Base-by-base conservation (phyloP, 2,329 filamentous ascomycete species). In the Ophiostoma angusticollis region DNA sequence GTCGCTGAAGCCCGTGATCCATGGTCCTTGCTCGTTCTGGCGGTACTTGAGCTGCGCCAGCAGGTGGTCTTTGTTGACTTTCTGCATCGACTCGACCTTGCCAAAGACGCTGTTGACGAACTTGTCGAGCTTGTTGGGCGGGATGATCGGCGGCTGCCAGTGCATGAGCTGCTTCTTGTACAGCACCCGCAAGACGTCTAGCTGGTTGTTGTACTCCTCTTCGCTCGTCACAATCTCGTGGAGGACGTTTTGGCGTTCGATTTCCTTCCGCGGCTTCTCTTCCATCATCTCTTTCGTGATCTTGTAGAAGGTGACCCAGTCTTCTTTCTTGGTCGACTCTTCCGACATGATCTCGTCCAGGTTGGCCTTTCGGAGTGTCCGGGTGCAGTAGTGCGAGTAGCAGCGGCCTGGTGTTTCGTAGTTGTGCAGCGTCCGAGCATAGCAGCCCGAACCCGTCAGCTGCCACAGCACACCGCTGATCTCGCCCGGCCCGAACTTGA, bases 201-300 rank as follows among this genome's bases (percentile, higher is more conserved):
- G 70, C 53, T 93, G 82, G 47, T 80, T 78, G 69, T 95, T 93
- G 55, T 84, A 98, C 11, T 76, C 72, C 56, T 96, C 87, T 61
- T 98, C 91, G 13, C 84, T 84, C 31, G 84, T 87, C 27, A 98
- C 82, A 47, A 98, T 87, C 57, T 98, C 91, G 55, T 98, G 91
- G 22, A 98, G 64, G 43, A 86, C 85, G 55, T 96, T 94, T 55
- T 98, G 91, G 9, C 85, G 78, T 47, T 93, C 82, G 31, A 96
- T 71, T 54, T 98, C 89, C 59, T 94, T 94, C 60, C 80, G 86
- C 39, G 77, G 68, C 46, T 78, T 76, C 3, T 68, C 64, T 44
- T 83, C 81, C 40, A 83, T 63, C 40, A 81, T 73, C 49, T 87
- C 81, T 52, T 83, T 85, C 22, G 76, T 83, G 27, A 98, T 61